phyloP scores from a whole-genome alignment of 2,329 filamentous ascomycete species.

The Aspergillus piperis region DNA sequence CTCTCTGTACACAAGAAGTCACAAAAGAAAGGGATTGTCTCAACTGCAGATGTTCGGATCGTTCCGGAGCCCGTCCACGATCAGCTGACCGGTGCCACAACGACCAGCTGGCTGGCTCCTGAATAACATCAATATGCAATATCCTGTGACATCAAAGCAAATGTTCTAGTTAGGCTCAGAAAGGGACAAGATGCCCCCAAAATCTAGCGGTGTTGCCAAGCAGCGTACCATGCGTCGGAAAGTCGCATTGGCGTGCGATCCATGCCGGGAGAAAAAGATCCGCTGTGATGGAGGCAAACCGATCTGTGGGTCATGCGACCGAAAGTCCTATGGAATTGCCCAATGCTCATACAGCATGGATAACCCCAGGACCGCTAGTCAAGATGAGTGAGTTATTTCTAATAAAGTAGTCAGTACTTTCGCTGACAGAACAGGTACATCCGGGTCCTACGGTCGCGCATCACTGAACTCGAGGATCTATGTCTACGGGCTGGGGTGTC shows the following conservation, averaged over 20 bases:
- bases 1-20: too few relatives aligned
- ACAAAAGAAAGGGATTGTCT: too few relatives aligned
- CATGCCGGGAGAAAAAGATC: slow-evolving; percentile 46
- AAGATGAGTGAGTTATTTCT: slow-evolving; percentile 33
- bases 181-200: neutral
- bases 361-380: slow-evolving; percentile 41
- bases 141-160: neutral
- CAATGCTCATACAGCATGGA: slow-evolving; percentile 44
- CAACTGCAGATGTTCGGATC: too few relatives aligned
- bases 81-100: too few relatives aligned
- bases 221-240: slow-evolving; percentile 20
- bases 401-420: neutral
- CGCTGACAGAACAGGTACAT: slow-evolving; percentile 13
- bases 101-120: too few relatives aligned
- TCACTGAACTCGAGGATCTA: slow-evolving; percentile 30
- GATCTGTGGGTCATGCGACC: slow-evolving; percentile 47
- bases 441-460: slow-evolving; percentile 27
- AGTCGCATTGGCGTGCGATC: slow-evolving; percentile 46
- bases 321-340: slow-evolving; percentile 35
- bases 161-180: neutral
- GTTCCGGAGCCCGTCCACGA: too few relatives aligned
- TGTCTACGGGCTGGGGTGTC: slow-evolving; percentile 26
- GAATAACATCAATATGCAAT: too few relatives aligned
- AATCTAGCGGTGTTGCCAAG: neutral
- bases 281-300: slow-evolving; percentile 49